phyloP scores from a whole-genome alignment of 768 basidiomycete species.

The Phlebiopsis flavidoalba region DNA sequence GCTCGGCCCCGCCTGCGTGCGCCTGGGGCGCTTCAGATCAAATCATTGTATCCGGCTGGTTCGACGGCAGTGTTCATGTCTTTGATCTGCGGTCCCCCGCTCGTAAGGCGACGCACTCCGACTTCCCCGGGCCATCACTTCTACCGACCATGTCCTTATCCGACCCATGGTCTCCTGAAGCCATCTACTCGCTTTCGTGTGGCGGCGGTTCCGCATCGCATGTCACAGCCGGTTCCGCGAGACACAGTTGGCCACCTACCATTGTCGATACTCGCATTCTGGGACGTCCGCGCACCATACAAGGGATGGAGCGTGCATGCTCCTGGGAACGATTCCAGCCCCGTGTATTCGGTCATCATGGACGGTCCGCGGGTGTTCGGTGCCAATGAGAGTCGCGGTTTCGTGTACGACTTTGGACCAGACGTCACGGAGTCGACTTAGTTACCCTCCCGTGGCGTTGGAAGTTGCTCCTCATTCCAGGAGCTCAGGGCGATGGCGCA shows the following conservation, averaged over 20 bases:
- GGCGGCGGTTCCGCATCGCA: conserved; percentile 66
- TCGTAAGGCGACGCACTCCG: conserved; percentile 10
- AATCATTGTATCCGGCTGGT: conserved; percentile 78
- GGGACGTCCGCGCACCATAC: conserved; percentile 65
- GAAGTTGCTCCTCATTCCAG: conserved; percentile 9
- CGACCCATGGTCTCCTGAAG: conserved; percentile 67
- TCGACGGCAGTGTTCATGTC: conserved; percentile 66
- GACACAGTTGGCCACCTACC: too few relatives aligned
- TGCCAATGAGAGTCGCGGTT: conserved; percentile 69
- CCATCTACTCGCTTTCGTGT: conserved; percentile 71
- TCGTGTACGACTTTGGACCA: conserved; percentile 77
- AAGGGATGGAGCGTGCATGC: conserved; percentile 76
- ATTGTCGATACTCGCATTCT: conserved; percentile 75
- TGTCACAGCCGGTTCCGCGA: conserved; percentile 71
- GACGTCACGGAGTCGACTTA: conserved; percentile 48
- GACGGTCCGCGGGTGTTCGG: conserved; percentile 81
- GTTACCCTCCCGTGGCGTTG: conserved; percentile 42
- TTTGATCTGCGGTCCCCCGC: conserved; percentile 64
- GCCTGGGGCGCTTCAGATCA: conserved; percentile 69
- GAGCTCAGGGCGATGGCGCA: conserved; percentile 9
- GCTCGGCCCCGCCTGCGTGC: conserved; percentile 52
- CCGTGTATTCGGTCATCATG: conserved; percentile 68
- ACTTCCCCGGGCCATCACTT: conserved; percentile 30
- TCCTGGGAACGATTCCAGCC: conserved; percentile 74
- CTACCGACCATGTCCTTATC: conserved; percentile 53